Conservation (phyloP, 352 stramenopile genomes). For the Phytopythium sindhum region DNA sequence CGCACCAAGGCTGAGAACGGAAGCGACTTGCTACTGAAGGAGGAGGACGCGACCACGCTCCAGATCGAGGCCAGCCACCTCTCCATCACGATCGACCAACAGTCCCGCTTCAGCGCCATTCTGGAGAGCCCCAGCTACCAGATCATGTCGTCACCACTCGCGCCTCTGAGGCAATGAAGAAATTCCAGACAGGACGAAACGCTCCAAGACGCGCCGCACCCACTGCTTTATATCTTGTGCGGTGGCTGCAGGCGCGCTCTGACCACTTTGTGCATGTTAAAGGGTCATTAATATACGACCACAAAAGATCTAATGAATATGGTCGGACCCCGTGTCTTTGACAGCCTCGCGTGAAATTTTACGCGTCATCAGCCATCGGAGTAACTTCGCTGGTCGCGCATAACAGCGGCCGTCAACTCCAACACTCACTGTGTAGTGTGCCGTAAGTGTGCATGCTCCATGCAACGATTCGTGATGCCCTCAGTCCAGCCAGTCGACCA, state of each 20-base stretch:
- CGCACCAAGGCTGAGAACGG: slow-evolving; percentile 11
- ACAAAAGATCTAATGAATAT: background rate
- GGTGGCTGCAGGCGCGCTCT: background rate
- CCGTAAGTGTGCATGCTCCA: background rate
- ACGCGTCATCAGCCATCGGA: background rate
- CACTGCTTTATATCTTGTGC: background rate
- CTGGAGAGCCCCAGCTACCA: slow-evolving; percentile 24
- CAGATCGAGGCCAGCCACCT: slow-evolving; percentile 7
- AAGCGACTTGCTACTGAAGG: slow-evolving; percentile 19
- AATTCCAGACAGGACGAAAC: background rate
- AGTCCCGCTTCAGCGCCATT: background rate
- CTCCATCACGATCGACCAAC: slow-evolving; percentile 17
- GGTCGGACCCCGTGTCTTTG: background rate
- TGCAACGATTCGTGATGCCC: background rate
- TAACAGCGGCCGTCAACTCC: background rate
- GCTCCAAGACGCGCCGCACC: background rate
- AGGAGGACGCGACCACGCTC: slow-evolving; percentile 14
- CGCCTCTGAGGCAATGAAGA: slow-evolving; percentile 8
- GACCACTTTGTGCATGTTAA: background rate
- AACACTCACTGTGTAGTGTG: no score
- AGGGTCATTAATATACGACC: background rate
- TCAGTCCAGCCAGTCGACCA: background rate
- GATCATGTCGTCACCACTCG: slow-evolving; percentile 22
- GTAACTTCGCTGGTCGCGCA: background rate
- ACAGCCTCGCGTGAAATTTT: no score